Percentiles rank a stretch among this genome's conserved stretches.
phyloP scores from a whole-genome alignment of 305 asterid genomes.

The Vinca major region DNA sequence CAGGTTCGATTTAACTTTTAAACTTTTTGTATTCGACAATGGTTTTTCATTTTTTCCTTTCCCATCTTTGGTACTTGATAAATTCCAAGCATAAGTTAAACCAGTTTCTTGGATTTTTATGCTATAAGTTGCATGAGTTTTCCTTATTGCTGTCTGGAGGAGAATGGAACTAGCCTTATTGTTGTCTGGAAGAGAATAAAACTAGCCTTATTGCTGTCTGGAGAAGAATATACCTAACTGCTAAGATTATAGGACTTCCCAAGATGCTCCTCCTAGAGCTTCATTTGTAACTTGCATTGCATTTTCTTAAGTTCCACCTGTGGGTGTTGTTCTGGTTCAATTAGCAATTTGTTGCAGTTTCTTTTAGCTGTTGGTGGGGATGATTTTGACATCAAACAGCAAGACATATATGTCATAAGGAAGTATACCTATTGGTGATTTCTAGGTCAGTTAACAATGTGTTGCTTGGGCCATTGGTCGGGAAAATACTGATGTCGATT shows the following conservation, averaged over 20 bases:
- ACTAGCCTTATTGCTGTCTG: neutral
- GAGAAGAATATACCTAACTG: slow-evolving; percentile 1
- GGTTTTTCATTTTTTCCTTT: neutral
- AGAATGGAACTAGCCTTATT: neutral
- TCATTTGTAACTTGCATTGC: neutral
- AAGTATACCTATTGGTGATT: no score
- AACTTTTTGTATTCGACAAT: neutral
- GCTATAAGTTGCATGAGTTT: neutral
- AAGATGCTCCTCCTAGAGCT: neutral
- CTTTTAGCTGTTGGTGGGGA: no score
- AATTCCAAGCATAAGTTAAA: neutral
- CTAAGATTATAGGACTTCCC: neutral
- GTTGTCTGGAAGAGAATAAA: neutral
- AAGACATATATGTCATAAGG: no score
- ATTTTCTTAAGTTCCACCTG: neutral
- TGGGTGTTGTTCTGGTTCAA: neutral
- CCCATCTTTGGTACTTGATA: neutral
- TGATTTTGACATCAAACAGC: no score
- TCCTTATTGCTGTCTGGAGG: slow-evolving; percentile 1
- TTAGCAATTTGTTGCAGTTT: neutral
- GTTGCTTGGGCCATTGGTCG: neutral
- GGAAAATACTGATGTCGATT: neutral
- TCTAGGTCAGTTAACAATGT: no score
- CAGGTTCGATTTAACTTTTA: slow-evolving; percentile 42
- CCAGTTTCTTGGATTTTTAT: neutral